Evolutionary conservation across 768 basidiomycete species (phyloP), one percentile per base, ranked within the genome.

Genomic region (Xanthoconium stramineum): DNA sequence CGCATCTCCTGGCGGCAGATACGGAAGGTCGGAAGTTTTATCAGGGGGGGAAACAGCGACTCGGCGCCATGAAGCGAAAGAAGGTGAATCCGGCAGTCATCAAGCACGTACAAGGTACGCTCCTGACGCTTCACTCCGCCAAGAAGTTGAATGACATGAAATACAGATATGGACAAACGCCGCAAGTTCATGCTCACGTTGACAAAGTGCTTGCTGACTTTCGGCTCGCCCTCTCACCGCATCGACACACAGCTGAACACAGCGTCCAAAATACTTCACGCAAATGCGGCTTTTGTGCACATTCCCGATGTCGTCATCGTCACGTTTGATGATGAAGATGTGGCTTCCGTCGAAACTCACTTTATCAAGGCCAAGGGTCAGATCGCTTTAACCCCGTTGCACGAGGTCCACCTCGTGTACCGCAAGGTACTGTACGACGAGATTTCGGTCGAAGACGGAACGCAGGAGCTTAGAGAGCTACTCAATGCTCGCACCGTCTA

Each of bases 161-260:
- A 53, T 35, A 15, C 54, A 83, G 83, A 80, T 50, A 67, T 79
- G 9, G 69, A 74, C 32, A 75, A 72, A 45, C 78, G 83, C 49
- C 77, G 80, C 54, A 84, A 86, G 52, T 97, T 97, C 74, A 79
- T 97, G 48, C 75, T 95, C 63, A 87, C 86, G 67, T 81, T 97
- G 28, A 91, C 92, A 3, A 89, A 91, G 68, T 90, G 91, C 12
- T 80, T 98, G 55, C 83, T 98, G 68, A 80, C 85, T n/a, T 95
- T 91, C 69, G 94, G 94, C 19, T 90, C 94, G n/a, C 94, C 94
- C 2, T 93, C 92, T 20, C 95, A 97, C 70, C 82, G 95, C 19
- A 88, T 95, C 59, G 93, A 96, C 73, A 86, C 91, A 1, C 94
- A 95, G 69, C 81, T 98, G 39, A 78, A 80, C 56, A 83, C 89